Evolutionary conservation across 306 rosid species (phyloP).

Genomic region (Medicago truncatula): DNA sequence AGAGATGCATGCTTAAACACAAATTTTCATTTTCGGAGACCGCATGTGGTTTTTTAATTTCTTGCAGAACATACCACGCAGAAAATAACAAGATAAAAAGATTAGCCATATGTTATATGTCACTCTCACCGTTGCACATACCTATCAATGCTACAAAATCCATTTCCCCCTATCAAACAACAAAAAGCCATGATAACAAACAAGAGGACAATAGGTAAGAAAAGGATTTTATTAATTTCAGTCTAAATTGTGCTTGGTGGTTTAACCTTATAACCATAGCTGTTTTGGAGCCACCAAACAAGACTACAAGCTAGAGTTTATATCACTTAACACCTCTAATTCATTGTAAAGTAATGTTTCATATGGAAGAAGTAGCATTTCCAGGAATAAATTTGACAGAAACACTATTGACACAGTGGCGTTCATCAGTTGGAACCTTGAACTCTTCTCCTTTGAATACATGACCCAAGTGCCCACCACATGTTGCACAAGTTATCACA

Average conservation of each 20-base stretch:
- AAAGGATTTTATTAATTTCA: slow-evolving; percentile 32
- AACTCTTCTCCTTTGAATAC: slow-evolving; percentile 86
- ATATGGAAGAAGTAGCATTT: slow-evolving; percentile 47
- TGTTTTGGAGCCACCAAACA: slow-evolving; percentile 11
- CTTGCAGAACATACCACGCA: background rate
- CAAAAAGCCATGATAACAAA: background rate
- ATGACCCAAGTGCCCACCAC: slow-evolving; percentile 86
- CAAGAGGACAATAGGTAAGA: too few relatives aligned
- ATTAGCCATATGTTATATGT: background rate
- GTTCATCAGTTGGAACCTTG: slow-evolving; percentile 80
- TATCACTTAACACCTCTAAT: background rate
- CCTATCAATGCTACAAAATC: background rate
- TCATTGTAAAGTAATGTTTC: slow-evolving; percentile 29
- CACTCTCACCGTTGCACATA: background rate
- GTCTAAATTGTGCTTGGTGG: background rate
- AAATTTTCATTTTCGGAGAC: background rate
- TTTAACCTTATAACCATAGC: slow-evolving; percentile 5
- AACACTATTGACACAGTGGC: slow-evolving; percentile 89
- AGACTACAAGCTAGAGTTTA: background rate
- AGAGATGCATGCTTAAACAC: background rate
- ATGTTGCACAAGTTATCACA: slow-evolving; percentile 90
- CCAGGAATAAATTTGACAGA: slow-evolving; percentile 66
- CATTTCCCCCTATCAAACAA: background rate
- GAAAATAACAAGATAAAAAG: background rate
- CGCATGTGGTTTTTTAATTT: background rate